Evolutionary conservation across 257 asterid species (phyloP), one percentile per base, ranked within the genome.

Genomic region (Avicennia marina): DNA sequence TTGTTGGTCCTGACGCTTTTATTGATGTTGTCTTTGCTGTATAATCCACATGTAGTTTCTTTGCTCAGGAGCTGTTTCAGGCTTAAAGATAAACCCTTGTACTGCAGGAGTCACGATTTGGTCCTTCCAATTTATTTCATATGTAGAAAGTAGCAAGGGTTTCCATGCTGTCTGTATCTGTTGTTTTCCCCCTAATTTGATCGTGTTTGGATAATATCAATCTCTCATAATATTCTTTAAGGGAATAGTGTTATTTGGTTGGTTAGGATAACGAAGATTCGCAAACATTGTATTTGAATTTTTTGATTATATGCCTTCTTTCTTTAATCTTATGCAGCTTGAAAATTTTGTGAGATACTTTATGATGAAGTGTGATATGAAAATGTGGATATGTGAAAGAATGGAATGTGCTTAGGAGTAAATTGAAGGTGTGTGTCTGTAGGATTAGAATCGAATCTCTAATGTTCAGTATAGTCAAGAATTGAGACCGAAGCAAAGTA

Each of bases 61-160:
- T 55, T 64, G 73, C 40, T 26, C 65, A 52, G 50, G 17, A 62
- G 53, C 72, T 45, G 47, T 32, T 64, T 64, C 29, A 11, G 61
- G 60, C 53, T 70, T 47, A 66, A 63, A 56, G 59, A 45, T 38
- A 38, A 50, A 33, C 26, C 63, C 60, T 73, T 73, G 76, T 54
- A 70, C 26, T 49, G 55, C 60, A 67, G 29, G 38, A 53, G 47
- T 38, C 65, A n/a, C 49, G 41, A 32, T 50, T 70, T 57, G 58
- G 64, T 33, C 60, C 84, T 6, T 47, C 49, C 64, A 25, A 27
- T 67, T 62, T 65, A 34, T 49, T 58, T 72, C 45, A 58, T 60
- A 20, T 64, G 57, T 24, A 25, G 9, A 51, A 76, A 78, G 77
- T 73, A 57, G 11, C 22, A 8, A 29, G 24, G 11, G 18, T 45